Conservation (phyloP, 2,329 filamentous ascomycete species). For the Pestalotiopsis sp. region DNA sequence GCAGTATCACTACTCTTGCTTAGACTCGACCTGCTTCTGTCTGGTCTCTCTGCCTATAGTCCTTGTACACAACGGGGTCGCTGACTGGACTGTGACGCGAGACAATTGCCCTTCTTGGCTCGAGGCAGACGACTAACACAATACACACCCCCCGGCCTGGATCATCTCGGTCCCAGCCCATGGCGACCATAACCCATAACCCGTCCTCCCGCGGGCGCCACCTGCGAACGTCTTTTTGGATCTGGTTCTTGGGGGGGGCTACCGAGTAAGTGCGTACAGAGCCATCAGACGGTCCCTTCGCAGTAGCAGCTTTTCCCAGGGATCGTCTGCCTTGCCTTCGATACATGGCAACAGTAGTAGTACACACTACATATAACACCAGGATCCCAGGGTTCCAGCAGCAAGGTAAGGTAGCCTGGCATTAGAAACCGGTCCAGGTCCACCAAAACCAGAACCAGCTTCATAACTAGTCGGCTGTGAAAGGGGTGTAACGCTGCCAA, state of each 20-base stretch:
- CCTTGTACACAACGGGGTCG: not conserved
- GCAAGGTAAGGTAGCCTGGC: not conserved
- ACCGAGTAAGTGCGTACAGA: not conserved
- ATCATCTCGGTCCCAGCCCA: not conserved
- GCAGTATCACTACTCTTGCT: not conserved
- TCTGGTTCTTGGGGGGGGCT: not conserved
- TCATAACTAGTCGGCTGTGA: not conserved
- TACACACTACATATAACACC: not conserved
- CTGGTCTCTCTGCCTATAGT: not conserved
- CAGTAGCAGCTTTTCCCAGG: not conserved
- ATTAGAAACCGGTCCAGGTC: not conserved
- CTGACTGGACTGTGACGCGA: not conserved
- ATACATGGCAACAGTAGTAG: too few relatives aligned
- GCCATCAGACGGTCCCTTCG: not conserved
- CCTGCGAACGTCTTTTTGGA: not conserved
- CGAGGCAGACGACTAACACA: not conserved
- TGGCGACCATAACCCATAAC: not conserved
- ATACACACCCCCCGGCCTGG: not conserved
- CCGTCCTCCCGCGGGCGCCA: not conserved
- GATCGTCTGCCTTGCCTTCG: not conserved
- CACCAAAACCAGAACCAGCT: not conserved
- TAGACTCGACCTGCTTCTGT: not conserved
- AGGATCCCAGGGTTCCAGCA: not conserved
- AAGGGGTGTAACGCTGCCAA: conserved; percentile 1
- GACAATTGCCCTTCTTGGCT: not conserved